phyloP scores from a whole-genome alignment of 2,329 filamentous ascomycete species.

The Neofusicoccum ribis region DNA sequence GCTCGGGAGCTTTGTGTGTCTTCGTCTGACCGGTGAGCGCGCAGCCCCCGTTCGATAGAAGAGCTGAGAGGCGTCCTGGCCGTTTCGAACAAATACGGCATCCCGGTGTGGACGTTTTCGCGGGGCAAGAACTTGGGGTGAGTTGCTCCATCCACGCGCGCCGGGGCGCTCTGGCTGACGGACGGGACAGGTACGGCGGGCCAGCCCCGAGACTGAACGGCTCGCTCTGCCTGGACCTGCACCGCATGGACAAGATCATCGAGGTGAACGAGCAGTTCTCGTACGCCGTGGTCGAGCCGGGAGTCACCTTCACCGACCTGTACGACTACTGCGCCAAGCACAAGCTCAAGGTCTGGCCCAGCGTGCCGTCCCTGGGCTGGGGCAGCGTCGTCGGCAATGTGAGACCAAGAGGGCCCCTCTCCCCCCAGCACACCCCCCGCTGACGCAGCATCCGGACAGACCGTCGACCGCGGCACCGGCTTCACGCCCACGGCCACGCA shows the following conservation, averaged over 20 bases:
- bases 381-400: constrained; percentile 36
- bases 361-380: constrained; percentile 38
- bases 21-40: neutral
- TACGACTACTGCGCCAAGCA: constrained; percentile 37
- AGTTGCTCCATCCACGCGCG: neutral
- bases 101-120: constrained; percentile 37
- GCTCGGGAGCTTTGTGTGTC: too few relatives aligned
- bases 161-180: neutral
- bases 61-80: constrained; percentile 33
- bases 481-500: constrained; percentile 46
- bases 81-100: constrained; percentile 36
- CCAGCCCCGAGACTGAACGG: constrained; percentile 49
- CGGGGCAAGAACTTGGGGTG: constrained; percentile 53
- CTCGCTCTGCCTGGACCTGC: constrained; percentile 48
- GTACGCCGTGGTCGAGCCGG: constrained; percentile 46
- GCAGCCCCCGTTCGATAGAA: neutral
- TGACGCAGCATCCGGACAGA: neutral
- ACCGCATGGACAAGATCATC: constrained; percentile 44
- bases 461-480: constrained; percentile 30
- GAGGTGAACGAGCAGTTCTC: constrained; percentile 41
- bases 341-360: constrained; percentile 43
- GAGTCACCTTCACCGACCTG: constrained; percentile 50
- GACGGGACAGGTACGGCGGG: constrained; percentile 36
- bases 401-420: neutral
- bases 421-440: too few relatives aligned